These are phyloP conservation scores for Pleurotus giganteus DNA, from an alignment of 768 basidiomycete genomes.

Conservation along the genomic window DNA sequence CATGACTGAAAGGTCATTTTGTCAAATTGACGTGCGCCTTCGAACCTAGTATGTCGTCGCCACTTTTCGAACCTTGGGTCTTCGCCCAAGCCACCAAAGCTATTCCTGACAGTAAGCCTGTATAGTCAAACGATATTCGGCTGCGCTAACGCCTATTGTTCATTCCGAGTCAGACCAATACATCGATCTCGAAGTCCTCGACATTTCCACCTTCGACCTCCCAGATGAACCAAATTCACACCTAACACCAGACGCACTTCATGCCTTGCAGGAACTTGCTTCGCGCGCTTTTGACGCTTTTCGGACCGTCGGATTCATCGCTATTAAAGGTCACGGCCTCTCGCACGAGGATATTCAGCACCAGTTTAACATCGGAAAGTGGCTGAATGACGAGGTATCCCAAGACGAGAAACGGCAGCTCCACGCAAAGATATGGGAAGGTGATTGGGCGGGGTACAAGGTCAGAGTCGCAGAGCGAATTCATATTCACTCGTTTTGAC, in stretches of 20 bases:
- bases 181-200: constrained; percentile 12
- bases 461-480: neutral
- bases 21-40: too few species aligned
- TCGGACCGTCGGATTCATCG: constrained; percentile 14
- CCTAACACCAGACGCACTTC: neutral
- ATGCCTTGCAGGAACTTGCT: constrained; percentile 7
- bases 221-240: constrained; percentile 9
- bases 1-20: too few species aligned
- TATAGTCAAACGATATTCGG: too few species aligned
- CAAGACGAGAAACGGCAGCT: constrained; percentile 13
- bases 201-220: constrained; percentile 13
- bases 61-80: neutral
- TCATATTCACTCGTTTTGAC: neutral
- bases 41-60: neutral
- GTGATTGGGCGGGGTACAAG: constrained; percentile 17
- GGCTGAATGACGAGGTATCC: constrained; percentile 12
- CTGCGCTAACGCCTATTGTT: too few species aligned
- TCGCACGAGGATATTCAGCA: constrained; percentile 13
- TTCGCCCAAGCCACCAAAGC: neutral
- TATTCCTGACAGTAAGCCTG: neutral
- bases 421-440: constrained; percentile 15
- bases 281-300: constrained; percentile 12
- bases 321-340: constrained; percentile 16
- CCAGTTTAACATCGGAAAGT: constrained; percentile 15
- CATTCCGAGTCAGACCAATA: constrained; percentile 16